These are phyloP conservation scores for Trametes meyenii DNA, from an alignment of 768 basidiomycete genomes.

Conservation along the genomic window DNA sequence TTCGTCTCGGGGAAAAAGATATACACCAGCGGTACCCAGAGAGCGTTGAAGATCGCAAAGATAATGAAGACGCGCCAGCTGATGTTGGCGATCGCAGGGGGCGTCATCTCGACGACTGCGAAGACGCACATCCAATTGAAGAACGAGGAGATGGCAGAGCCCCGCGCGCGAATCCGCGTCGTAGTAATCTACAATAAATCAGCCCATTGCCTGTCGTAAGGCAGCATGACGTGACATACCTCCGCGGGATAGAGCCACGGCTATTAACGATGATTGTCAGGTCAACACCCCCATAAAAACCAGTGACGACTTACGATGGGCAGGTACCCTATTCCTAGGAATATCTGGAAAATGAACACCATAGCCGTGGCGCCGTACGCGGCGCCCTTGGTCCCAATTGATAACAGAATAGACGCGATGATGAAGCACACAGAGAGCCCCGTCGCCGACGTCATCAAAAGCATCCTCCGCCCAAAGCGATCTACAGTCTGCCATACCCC, in stretches of 20 bases:
- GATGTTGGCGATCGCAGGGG: constrained; percentile 46
- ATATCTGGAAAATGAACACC: constrained; percentile 46
- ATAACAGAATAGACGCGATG: constrained; percentile 39
- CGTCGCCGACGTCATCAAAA: constrained; percentile 42
- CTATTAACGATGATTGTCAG: constrained; percentile 9
- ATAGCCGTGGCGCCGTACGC: constrained; percentile 43
- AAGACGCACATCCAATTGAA: constrained; percentile 37
- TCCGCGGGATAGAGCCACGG: constrained; percentile 43
- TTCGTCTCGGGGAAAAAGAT: constrained; percentile 39
- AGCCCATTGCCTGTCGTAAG: no score
- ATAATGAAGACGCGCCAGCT: constrained; percentile 48
- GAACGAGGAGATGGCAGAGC: constrained; percentile 36
- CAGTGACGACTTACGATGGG: constrained; percentile 36
- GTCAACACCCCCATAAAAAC: background rate
- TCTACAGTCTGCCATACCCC: constrained; percentile 39
- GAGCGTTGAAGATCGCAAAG: constrained; percentile 48
- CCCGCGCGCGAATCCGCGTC: constrained; percentile 41
- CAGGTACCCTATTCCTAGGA: constrained; percentile 44
- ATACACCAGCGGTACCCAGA: constrained; percentile 46
- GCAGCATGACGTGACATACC: background rate
- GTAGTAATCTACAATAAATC: constrained; percentile 36
- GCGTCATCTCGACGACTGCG: constrained; percentile 46
- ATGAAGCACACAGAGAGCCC: constrained; percentile 44
- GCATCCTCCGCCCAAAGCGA: constrained; percentile 41
- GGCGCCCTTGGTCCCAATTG: constrained; percentile 37